These are phyloP conservation scores for Yamadazyma buinensis DNA, from an alignment of 1,139 yeast species.

Conservation along the genomic window DNA sequence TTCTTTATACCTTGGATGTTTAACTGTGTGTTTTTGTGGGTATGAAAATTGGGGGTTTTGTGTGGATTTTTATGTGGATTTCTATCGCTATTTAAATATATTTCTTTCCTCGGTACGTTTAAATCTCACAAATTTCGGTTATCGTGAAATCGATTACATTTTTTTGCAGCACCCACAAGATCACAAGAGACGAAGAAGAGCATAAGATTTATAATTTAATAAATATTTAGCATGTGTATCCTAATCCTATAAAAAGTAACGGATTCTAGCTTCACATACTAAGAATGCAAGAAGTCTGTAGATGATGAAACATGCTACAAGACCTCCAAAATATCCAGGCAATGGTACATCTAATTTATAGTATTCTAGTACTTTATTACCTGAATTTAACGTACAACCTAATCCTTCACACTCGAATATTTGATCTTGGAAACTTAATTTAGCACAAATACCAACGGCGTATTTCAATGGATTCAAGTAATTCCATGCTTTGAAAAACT, in stretches of 20 bases:
- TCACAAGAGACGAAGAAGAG: background rate
- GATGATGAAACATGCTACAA: conserved; percentile 31
- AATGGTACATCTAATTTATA: conserved; percentile 29
- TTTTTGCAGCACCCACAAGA: conserved; percentile 2
- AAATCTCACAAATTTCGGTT: too few relatives aligned
- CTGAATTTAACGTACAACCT: conserved; percentile 31
- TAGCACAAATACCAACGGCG: conserved; percentile 52
- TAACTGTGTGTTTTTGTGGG: too few relatives aligned
- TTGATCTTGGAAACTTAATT: conserved; percentile 33
- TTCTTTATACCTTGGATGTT: too few relatives aligned
- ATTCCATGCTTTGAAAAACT: conserved; percentile 63
- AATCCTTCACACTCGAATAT: conserved; percentile 26
- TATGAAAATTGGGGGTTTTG: too few relatives aligned
- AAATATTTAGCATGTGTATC: background rate
- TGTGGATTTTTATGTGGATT: too few relatives aligned
- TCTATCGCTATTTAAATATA: too few relatives aligned
- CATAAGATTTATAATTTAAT: background rate
- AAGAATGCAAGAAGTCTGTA: conserved; percentile 31
- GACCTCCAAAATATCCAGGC: conserved; percentile 33
- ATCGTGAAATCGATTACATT: too few relatives aligned
- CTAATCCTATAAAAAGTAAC: conserved; percentile 15
- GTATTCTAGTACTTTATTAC: conserved; percentile 31
- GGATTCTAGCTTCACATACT: conserved; percentile 27
- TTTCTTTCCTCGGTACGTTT: too few relatives aligned
- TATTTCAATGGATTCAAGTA: conserved; percentile 73